Evolutionary conservation across 139 green algal species (phyloP).

Genomic region (Picochlorum sp.): DNA sequence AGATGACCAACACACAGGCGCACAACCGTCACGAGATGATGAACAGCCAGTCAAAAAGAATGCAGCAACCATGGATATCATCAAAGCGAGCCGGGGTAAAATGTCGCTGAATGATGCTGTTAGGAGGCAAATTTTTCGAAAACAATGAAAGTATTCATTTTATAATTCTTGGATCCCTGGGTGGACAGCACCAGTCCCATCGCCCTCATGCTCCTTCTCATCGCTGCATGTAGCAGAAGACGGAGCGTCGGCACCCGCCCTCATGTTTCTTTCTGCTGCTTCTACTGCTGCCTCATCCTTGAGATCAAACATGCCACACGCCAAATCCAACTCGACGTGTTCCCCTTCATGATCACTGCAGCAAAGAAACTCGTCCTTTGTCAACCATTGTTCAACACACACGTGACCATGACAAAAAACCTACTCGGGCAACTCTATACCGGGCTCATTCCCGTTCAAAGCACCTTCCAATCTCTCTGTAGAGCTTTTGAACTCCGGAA

Average conservation of each 20-base stretch:
- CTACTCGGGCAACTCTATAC: not conserved
- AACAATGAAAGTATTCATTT: not conserved
- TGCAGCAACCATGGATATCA: not conserved
- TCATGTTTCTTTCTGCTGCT: conserved; percentile 19
- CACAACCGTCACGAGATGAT: too few species aligned
- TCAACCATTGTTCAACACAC: not conserved
- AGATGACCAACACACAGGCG: too few species aligned
- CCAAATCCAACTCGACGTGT: conserved; percentile 26
- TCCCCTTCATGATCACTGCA: conserved; percentile 4
- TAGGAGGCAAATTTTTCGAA: not conserved
- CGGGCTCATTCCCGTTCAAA: not conserved
- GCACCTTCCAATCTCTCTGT: conserved; percentile 15
- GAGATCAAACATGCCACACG: conserved; percentile 34
- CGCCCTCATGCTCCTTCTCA: not conserved
- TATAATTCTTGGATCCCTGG: not conserved
- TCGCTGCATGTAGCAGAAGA: not conserved
- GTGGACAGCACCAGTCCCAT: not conserved
- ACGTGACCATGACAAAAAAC: not conserved
- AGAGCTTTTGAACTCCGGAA: conserved; percentile 28
- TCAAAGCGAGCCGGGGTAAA: not conserved
- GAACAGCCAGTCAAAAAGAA: not conserved
- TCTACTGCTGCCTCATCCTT: conserved; percentile 20
- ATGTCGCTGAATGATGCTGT: not conserved
- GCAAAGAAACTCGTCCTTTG: not conserved
- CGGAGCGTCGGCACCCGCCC: not conserved